Evolutionary conservation across 192 early-diverging fungal species (phyloP), one percentile per base, ranked within the genome.

Genomic region (Chytriomyces sp.): DNA sequence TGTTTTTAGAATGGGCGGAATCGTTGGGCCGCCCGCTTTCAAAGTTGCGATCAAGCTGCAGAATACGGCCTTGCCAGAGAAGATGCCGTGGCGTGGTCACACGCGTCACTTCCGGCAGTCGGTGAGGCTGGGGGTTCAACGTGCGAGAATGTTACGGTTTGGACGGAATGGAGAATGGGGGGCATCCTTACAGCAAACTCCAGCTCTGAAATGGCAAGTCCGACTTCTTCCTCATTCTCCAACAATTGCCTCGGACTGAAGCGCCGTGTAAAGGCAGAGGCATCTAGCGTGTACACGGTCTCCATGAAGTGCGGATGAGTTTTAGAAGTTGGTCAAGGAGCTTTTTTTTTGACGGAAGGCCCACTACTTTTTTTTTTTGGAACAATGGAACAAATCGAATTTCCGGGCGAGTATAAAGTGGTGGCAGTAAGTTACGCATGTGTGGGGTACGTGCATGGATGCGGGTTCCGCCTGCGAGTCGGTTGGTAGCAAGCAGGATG

Each of bases 151-250:
- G 20, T 71, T 71, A 43, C 1, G 8, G 23, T 24, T 3, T 13
- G 16, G 20, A 13, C 13, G 53, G 2, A 57, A 57, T n/a, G 53
- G 20, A 57, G 20, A 13, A 57, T 57, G 2, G 8, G 57, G 50
- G 48, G 10, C 49, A 43, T 59, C 8, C 8, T 71, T 71, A 71
- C 69, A 47, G 23, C 69, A 71, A 71, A 71, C 5, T 71, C 69
- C 8, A 71, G 48, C 13, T n/a, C 50, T n/a, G 13, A 0, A 50
- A 71, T 10, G 13, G 69, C 69, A 8, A 59, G 23, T 20, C 16
- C 47, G 9, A 20, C 13, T n/a, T 16, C 69, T 16, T 59, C 18
- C 9, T 18, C 7, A 35, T 71, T 71, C 28, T 71, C 69, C 8
- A 23, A 3, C 28, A 67, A 45, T n/a, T 35, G 43, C 9, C 16